phyloP scores from a whole-genome alignment of 345 rosid genomes.

The Viola odorata region DNA sequence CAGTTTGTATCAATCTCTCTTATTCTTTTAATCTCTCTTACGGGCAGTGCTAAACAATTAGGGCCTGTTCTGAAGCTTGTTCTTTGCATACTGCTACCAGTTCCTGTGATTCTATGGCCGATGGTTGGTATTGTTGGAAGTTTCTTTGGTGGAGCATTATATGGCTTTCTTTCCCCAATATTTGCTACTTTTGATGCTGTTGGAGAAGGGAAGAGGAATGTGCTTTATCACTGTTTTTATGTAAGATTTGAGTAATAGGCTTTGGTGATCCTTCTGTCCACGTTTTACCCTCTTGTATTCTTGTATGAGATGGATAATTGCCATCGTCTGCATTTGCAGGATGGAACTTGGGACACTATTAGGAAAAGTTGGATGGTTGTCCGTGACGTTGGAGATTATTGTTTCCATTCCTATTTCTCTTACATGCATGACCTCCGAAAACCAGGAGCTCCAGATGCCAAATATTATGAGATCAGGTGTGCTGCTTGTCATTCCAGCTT shows the following conservation, averaged over 20 bases:
- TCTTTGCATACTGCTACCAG: constrained; percentile 56
- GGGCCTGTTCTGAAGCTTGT: constrained; percentile 81
- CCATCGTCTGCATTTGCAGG: constrained; percentile 37
- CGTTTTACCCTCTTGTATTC: neutral
- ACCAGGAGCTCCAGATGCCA: constrained; percentile 40
- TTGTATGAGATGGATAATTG: constrained; percentile 6
- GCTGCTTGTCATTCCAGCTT: neutral
- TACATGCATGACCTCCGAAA: constrained; percentile 63
- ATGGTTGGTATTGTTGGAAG: constrained; percentile 62
- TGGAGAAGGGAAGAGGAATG: constrained; percentile 73
- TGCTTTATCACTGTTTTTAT: constrained; percentile 61
- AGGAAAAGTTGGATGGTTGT: constrained; percentile 56
- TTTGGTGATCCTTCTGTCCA: constrained; percentile 1
- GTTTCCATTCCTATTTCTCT: constrained; percentile 67
- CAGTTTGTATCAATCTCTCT: constrained; percentile 15
- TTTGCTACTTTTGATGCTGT: constrained; percentile 93
- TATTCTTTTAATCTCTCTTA: constrained; percentile 21
- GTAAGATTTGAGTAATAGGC: constrained; percentile 35
- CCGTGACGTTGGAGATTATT: constrained; percentile 67
- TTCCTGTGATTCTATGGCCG: constrained; percentile 47
- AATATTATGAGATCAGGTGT: constrained; percentile 85
- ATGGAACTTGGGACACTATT: constrained; percentile 78
- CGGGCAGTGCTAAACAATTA: constrained; percentile 58
- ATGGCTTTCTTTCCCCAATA: constrained; percentile 79
- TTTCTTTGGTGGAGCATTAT: constrained; percentile 51